Evolutionary conservation across 345 rosid genomes (phyloP).

Genomic region (Salix udensis): DNA sequence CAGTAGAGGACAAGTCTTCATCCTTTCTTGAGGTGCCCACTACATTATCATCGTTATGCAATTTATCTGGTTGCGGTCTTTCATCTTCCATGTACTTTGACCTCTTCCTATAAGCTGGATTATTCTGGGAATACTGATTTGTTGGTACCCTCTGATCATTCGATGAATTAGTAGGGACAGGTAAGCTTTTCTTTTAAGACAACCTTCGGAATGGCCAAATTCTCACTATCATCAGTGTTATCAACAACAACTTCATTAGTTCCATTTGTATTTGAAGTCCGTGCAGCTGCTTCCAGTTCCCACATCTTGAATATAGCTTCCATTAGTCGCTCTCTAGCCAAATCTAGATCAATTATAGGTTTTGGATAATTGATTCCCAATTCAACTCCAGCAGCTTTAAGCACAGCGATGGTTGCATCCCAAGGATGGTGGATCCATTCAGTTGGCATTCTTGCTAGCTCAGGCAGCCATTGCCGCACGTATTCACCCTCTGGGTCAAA

Average conservation of each 20-base stretch:
- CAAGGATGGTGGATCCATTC: conserved; percentile 97
- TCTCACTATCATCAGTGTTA: conserved; percentile 44
- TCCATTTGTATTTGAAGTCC: conserved; percentile 32
- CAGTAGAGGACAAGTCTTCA: conserved; percentile 64
- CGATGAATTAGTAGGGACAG: conserved; percentile 46
- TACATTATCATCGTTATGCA: conserved; percentile 14
- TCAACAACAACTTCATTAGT: conserved; percentile 62
- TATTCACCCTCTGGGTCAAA: conserved; percentile 85
- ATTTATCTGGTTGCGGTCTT: conserved; percentile 5
- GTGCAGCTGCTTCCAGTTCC: conserved; percentile 63
- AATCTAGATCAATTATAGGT: conserved; percentile 68
- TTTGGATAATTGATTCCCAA: conserved; percentile 61
- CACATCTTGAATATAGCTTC: conserved; percentile 80
- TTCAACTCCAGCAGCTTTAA: conserved; percentile 70
- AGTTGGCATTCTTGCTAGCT: conserved; percentile 79
- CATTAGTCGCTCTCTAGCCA: conserved; percentile 56
- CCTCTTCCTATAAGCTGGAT: conserved; percentile 48
- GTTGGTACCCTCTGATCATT: conserved; percentile 83
- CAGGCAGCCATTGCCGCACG: conserved; percentile 88
- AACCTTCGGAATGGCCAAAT: conserved; percentile 34
- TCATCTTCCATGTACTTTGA: conserved; percentile 37
- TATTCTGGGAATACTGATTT: conserved; percentile 27
- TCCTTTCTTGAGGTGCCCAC: conserved; percentile 33
- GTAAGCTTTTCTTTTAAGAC: conserved; percentile 35
- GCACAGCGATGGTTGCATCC: conserved; percentile 68